Conservation (phyloP, 1,284 basidiomycete species). For the Boletus calvinii region DNA sequence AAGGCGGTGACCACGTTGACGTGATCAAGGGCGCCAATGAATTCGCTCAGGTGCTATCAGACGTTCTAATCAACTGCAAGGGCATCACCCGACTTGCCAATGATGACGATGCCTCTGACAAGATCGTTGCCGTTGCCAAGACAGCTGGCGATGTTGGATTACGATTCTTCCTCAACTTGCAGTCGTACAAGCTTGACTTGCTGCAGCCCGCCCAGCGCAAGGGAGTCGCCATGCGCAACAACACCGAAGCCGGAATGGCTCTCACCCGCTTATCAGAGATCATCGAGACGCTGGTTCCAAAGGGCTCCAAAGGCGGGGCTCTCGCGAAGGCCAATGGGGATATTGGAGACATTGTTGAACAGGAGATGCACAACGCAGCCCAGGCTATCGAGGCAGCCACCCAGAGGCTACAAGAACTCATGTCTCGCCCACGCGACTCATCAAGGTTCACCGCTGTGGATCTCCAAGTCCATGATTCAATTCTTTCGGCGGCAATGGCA, state of each 20-base stretch:
- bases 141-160: slow-evolving; percentile 84
- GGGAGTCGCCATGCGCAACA: slow-evolving; percentile 89
- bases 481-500: slow-evolving; percentile 88
- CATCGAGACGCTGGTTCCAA: slow-evolving; percentile 86
- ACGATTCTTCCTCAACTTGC: slow-evolving; percentile 92
- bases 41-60: slow-evolving; percentile 89
- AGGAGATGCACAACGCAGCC: slow-evolving; percentile 94
- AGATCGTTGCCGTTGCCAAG: slow-evolving; percentile 85
- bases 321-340: slow-evolving; percentile 85
- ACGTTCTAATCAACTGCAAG: slow-evolving; percentile 92
- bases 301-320: slow-evolving; percentile 70
- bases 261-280: slow-evolving; percentile 85
- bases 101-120: slow-evolving; percentile 90
- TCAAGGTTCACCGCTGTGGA: slow-evolving; percentile 87
- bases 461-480: slow-evolving; percentile 97
- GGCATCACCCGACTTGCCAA: slow-evolving; percentile 92
- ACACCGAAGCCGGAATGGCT: slow-evolving; percentile 79
- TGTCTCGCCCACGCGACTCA: slow-evolving; percentile 85
- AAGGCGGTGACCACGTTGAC: slow-evolving; percentile 93
- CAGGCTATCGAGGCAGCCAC: slow-evolving; percentile 94
- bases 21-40: slow-evolving; percentile 99
- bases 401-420: slow-evolving; percentile 84
- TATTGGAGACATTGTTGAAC: slow-evolving; percentile 94
- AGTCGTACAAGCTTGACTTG: slow-evolving; percentile 91
- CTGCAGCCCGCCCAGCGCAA: slow-evolving; percentile 74